These are phyloP conservation scores for Corylus avellana DNA, from an alignment of 306 rosid genomes.

Conservation along the genomic window DNA sequence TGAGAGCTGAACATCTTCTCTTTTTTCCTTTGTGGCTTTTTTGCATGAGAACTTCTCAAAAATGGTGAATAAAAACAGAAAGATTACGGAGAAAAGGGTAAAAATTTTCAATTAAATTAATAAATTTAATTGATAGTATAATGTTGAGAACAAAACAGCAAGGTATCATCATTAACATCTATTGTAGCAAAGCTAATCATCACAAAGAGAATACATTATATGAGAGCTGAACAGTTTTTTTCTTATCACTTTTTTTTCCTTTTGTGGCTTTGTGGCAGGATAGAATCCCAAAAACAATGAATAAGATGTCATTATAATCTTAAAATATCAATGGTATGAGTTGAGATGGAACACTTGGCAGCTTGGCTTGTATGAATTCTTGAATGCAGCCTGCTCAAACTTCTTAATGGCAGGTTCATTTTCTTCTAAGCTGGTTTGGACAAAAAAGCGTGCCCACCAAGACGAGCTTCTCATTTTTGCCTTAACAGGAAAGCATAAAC, in stretches of 20 bases:
- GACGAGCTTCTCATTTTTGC: slow-evolving; percentile 85
- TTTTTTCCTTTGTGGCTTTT: not conserved
- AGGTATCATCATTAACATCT: slow-evolving; percentile 4
- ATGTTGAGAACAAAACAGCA: slow-evolving; percentile 3
- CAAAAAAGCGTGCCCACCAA: slow-evolving; percentile 82
- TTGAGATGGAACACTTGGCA: slow-evolving; percentile 88
- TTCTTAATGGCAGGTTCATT: slow-evolving; percentile 57
- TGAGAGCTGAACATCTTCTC: not conserved
- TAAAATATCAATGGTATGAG: slow-evolving; percentile 53
- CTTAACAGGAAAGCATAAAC: slow-evolving; percentile 44
- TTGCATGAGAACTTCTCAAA: not conserved
- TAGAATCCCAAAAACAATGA: slow-evolving; percentile 21
- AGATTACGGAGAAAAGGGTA: not conserved
- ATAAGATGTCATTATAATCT: slow-evolving; percentile 20
- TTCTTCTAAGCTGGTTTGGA: slow-evolving; percentile 63
- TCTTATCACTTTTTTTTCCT: not conserved
- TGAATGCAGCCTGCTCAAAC: slow-evolving; percentile 68
- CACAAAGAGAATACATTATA: slow-evolving; percentile 9
- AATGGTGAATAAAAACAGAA: not conserved
- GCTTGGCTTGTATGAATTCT: slow-evolving; percentile 57
- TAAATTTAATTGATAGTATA: slow-evolving; percentile 5
- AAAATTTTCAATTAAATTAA: slow-evolving; percentile 21
- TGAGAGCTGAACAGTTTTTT: not conserved
- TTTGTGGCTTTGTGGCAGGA: slow-evolving; percentile 17
- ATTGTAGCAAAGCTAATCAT: slow-evolving; percentile 21